Evolutionary conservation across 1,139 yeast genomes (phyloP).

Genomic region (Debaryomycetaceae sp.): DNA sequence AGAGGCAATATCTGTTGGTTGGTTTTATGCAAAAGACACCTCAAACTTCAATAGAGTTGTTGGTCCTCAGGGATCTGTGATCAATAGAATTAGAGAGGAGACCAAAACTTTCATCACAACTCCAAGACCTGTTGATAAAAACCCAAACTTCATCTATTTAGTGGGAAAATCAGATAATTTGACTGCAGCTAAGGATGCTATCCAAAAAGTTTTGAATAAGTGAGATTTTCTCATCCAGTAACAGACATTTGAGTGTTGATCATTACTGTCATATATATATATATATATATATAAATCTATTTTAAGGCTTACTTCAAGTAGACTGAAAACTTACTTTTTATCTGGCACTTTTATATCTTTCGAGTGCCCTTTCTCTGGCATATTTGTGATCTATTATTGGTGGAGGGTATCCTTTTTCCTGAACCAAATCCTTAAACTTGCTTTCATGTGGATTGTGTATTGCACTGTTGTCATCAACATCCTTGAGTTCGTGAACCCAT

Average conservation of each 20-base stretch:
- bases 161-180: slow-evolving; percentile 32
- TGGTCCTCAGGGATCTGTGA: slow-evolving; percentile 74
- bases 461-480: slow-evolving; percentile 21
- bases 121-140: slow-evolving; percentile 57
- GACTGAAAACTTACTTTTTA: slow-evolving; percentile 4
- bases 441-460: slow-evolving; percentile 38
- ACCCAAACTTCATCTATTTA: slow-evolving; percentile 25
- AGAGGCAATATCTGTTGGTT: slow-evolving; percentile 30
- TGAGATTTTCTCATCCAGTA: neutral
- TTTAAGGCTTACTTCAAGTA: too few species aligned
- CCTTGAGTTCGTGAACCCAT: slow-evolving; percentile 50
- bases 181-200: slow-evolving; percentile 23
- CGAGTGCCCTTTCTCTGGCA: slow-evolving; percentile 36
- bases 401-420: slow-evolving; percentile 32
- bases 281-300: too few species aligned
- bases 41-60: slow-evolving; percentile 53
- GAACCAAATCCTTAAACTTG: slow-evolving; percentile 12
- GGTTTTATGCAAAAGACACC: slow-evolving; percentile 37
- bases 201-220: slow-evolving; percentile 14
- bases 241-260: neutral
- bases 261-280: neutral
- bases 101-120: slow-evolving; percentile 59
- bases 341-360: slow-evolving; percentile 33
- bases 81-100: slow-evolving; percentile 58
- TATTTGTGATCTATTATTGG: slow-evolving; percentile 40